Base-by-base conservation (phyloP, 2,329 filamentous ascomycete genomes). In the Coleophoma cylindrospora region DNA sequence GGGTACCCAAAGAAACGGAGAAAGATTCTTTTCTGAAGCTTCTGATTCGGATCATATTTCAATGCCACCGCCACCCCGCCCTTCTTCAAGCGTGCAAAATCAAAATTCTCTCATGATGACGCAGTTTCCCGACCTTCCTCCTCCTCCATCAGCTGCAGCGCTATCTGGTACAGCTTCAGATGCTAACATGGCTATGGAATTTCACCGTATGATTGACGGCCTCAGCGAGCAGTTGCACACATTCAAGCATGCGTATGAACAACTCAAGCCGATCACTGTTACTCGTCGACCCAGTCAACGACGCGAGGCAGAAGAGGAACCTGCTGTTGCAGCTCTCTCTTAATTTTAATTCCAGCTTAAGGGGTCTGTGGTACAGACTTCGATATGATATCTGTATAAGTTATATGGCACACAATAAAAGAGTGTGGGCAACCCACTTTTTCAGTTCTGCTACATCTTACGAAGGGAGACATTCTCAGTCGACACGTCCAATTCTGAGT, bases 171-270 rank as follows among this genome's bases (percentile, higher is more conserved):
- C 50, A 22, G 58, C 64, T 14, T 52, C 57, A 2, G 48, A 50
- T 10, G 50, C 53, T 4, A 62, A 64, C 27, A 60, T 66, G 58
- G 40, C 38, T 10, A 45, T 40, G 21, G 64, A 66, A 46, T 51
- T 66, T 10, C 51, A 50, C 12, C 49, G 59, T 9, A 53, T 57
- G 21, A 41, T 66, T 34, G 48, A 38, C 37, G 53, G 52, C 17
- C 52, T 65, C 32, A 58, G 45, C 14, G 43, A 19, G 3, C 60
- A 65, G 37, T 51, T 66, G 2, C 51, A 54, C 13, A 51, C 56
- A 6, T 65, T 64, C 44, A 52, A 53, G 32, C 54, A 60, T 34
- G 52, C 62, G 3, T 64, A 62, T 44, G 51, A 50, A 32, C 40
- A 48, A n/a, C 36, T 54, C n/a, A 47, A 47, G 19, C 34, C 34